Percentiles rank a stretch among this genome's conserved stretches.
Conservation (phyloP, 805 yeast species). For the Scheffersomyces lignosus region DNA sequence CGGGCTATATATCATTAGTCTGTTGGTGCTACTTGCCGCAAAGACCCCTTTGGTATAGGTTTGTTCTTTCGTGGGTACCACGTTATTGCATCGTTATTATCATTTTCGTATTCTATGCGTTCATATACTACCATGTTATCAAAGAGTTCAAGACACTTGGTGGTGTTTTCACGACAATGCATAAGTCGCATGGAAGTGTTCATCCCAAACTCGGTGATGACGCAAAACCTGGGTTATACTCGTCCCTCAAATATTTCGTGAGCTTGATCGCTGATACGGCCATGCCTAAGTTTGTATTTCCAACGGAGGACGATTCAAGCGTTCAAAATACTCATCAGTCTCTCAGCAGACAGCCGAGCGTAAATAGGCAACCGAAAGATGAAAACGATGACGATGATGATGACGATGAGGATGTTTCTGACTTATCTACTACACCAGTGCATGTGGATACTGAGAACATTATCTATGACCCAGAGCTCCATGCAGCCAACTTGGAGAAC, state of each 20-base stretch:
- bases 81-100: constrained; percentile 64
- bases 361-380: constrained; percentile 20
- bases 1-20: constrained; percentile 56
- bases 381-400: constrained; percentile 28
- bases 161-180: constrained; percentile 41
- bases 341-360: constrained; percentile 7
- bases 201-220: constrained; percentile 10
- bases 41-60: constrained; percentile 68
- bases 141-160: constrained; percentile 58
- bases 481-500: constrained; percentile 57
- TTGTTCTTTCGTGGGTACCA: constrained; percentile 80
- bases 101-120: constrained; percentile 63
- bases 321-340: background rate
- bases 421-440: constrained; percentile 15
- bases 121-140: constrained; percentile 72
- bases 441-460: constrained; percentile 19
- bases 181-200: constrained; percentile 12
- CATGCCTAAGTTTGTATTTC: constrained; percentile 28
- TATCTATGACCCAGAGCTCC: constrained; percentile 43
- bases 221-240: constrained; percentile 33
- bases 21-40: constrained; percentile 82
- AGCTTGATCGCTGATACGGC: constrained; percentile 19
- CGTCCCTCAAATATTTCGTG: constrained; percentile 31
- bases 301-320: constrained; percentile 15
- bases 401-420: constrained; percentile 19